Conservation (phyloP, 2,329 filamentous ascomycete species). For the Microcera coccophila region DNA sequence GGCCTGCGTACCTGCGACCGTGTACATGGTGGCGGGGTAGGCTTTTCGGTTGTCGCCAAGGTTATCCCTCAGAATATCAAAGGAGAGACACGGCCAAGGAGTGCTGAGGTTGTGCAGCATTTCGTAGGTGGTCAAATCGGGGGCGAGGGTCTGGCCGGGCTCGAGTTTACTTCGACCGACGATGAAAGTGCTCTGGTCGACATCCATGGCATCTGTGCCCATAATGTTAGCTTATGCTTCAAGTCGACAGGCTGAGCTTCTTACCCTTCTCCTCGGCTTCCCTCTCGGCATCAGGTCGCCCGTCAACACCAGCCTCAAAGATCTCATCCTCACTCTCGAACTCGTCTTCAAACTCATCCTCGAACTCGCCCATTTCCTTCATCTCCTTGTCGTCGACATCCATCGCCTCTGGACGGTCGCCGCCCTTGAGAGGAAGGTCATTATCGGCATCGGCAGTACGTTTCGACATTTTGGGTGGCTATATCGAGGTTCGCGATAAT, state of each 20-base stretch:
- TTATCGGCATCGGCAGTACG: slow-evolving; percentile 50
- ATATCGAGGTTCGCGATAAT: not conserved
- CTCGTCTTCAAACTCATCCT: slow-evolving; percentile 92
- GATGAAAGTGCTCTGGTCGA: slow-evolving; percentile 93
- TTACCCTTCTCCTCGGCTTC: slow-evolving; percentile 78
- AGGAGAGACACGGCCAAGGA: slow-evolving; percentile 95
- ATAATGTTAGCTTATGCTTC: slow-evolving; percentile 1
- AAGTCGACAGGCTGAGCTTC: slow-evolving; percentile 4
- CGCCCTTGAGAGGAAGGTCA: slow-evolving; percentile 54
- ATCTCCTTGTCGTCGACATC: slow-evolving; percentile 61
- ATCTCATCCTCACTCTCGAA: slow-evolving; percentile 89
- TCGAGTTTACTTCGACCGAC: slow-evolving; percentile 89
- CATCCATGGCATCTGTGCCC: slow-evolving; percentile 71
- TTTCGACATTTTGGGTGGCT: slow-evolving; percentile 51
- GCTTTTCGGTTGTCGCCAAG: slow-evolving; percentile 85
- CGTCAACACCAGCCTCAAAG: slow-evolving; percentile 89
- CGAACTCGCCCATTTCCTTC: slow-evolving; percentile 71
- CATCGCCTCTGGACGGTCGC: slow-evolving; percentile 59
- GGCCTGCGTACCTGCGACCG: slow-evolving; percentile 91
- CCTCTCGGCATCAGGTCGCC: slow-evolving; percentile 83
- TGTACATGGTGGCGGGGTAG: slow-evolving; percentile 95
- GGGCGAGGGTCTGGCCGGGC: slow-evolving; percentile 83
- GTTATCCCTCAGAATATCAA: slow-evolving; percentile 82
- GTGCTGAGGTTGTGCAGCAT: slow-evolving; percentile 95
- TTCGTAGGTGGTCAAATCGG: slow-evolving; percentile 91